phyloP scores from a whole-genome alignment of 2,329 filamentous ascomycete genomes.

The Paraphoma chrysanthemicola region DNA sequence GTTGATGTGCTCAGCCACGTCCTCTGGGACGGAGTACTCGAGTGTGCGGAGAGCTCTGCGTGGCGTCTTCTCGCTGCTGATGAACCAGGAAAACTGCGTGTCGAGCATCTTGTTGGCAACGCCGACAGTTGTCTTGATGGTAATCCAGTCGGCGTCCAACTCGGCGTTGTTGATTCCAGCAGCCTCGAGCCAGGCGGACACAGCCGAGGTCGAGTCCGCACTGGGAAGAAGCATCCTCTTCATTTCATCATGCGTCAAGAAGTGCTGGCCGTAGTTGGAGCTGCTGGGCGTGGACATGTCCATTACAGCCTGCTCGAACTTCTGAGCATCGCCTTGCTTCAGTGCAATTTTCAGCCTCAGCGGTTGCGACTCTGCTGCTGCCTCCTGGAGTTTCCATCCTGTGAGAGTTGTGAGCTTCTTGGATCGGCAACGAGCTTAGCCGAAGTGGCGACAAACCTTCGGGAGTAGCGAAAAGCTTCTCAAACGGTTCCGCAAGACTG shows the following conservation, averaged over 20 bases:
- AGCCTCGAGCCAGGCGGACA: slow-evolving; percentile 54
- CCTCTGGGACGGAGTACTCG: slow-evolving; percentile 51
- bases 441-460: slow-evolving; percentile 20
- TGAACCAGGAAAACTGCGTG: slow-evolving; percentile 57
- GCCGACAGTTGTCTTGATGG: slow-evolving; percentile 48
- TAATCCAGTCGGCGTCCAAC: slow-evolving; percentile 47
- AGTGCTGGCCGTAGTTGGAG: slow-evolving; percentile 58
- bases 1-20: slow-evolving; percentile 51
- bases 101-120: slow-evolving; percentile 54
- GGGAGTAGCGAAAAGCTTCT: slow-evolving; percentile 30
- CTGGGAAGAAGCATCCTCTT: slow-evolving; percentile 53
- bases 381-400: slow-evolving; percentile 33
- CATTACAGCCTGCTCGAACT: slow-evolving; percentile 49
- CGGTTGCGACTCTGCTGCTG: slow-evolving; percentile 23
- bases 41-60: slow-evolving; percentile 53
- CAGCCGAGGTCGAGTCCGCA: slow-evolving; percentile 44
- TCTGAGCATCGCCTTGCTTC: slow-evolving; percentile 37
- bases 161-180: slow-evolving; percentile 47
- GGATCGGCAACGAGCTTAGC: not conserved
- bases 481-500: slow-evolving; percentile 32
- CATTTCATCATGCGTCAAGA: slow-evolving; percentile 51
- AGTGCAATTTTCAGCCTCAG: slow-evolving; percentile 42
- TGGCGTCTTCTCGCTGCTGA: slow-evolving; percentile 43
- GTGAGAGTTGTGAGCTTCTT: not conserved
- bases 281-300: slow-evolving; percentile 57